Evolutionary conservation across 768 basidiomycete species (phyloP), one percentile per base, ranked within the genome.

Genomic region (Lepiota brunneoincarnata): DNA sequence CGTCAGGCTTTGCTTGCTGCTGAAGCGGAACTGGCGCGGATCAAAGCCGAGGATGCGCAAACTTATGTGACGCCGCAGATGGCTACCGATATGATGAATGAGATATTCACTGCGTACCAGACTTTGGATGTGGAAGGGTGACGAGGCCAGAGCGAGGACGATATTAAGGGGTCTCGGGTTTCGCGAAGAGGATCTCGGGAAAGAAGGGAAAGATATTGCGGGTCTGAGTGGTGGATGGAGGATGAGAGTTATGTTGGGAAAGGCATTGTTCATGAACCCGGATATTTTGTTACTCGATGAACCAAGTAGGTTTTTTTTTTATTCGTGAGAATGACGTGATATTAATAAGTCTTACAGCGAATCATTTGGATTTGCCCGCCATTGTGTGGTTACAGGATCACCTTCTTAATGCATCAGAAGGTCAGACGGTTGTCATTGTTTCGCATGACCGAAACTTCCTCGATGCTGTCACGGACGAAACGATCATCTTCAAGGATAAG

Each of bases 361-460:
- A 79, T 60, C 79, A 79, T 62, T 60, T 80, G 53, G 86, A 84
- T 61, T 65, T 83, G 10, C 73, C 75, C 26, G 73, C 79, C 0
- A 73, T 81, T 24, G 60, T 82, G 15, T 83, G 80, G 79, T 67
- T 83, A 4, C 76, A 85, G 62, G 64, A 72, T 1, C 78, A 81
- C 59, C 72, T 87, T 4, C 64, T 68, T 18, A 71, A 67, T 39
- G 66, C 73, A 45, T 61, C 63, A 17, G 66, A 75, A 39, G 59
- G 56, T 7, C 70, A 74, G 17, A 84, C 83, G 0, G 66, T 87
- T n/a, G 74, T 88, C 21, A 65, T 88, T 49, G 79, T 83, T 21
- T 80, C 86, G 0, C 87, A 88, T 59, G 87, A 88, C 63, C 79
- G 81, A 39, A 77, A 75, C 18, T 87, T 89, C 60, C 68, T 83